Evolutionary conservation across 768 basidiomycete genomes (phyloP).

Genomic region (Suillus bovinus): DNA sequence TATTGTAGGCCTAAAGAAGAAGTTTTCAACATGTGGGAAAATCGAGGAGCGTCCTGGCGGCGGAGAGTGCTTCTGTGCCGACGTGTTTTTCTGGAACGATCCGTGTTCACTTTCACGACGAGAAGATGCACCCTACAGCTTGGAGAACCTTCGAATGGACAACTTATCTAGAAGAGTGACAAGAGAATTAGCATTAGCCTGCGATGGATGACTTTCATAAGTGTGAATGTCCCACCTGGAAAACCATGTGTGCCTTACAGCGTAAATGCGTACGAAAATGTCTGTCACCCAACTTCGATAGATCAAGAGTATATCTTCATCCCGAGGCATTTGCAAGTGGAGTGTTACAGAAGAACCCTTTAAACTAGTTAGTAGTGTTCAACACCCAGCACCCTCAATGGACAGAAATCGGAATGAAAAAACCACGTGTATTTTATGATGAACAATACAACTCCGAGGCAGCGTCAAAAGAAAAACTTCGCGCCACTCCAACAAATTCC

Average conservation of each 20-base stretch:
- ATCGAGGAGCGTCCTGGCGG: background rate
- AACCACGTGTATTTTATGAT: background rate
- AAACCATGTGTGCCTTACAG: background rate
- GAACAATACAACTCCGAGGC: background rate
- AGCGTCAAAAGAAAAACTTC: background rate
- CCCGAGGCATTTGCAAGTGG: too few relatives aligned
- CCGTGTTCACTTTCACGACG: background rate
- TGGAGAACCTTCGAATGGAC: background rate
- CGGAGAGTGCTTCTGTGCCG: background rate
- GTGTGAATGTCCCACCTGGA: background rate
- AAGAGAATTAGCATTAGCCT: background rate
- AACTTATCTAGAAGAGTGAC: too few relatives aligned
- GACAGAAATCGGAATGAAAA: too few relatives aligned
- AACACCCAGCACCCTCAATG: too few relatives aligned
- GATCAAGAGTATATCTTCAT: too few relatives aligned
- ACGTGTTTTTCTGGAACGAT: background rate
- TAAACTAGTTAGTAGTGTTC: background rate
- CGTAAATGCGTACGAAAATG: too few relatives aligned
- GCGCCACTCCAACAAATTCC: background rate
- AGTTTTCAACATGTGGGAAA: background rate
- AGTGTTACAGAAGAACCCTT: too few relatives aligned
- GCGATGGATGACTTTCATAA: background rate
- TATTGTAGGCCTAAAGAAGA: too few relatives aligned
- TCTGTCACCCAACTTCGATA: too few relatives aligned
- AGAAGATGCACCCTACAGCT: background rate